Base-by-base conservation (phyloP, 257 asterid species). In the Solanum neorickii region DNA sequence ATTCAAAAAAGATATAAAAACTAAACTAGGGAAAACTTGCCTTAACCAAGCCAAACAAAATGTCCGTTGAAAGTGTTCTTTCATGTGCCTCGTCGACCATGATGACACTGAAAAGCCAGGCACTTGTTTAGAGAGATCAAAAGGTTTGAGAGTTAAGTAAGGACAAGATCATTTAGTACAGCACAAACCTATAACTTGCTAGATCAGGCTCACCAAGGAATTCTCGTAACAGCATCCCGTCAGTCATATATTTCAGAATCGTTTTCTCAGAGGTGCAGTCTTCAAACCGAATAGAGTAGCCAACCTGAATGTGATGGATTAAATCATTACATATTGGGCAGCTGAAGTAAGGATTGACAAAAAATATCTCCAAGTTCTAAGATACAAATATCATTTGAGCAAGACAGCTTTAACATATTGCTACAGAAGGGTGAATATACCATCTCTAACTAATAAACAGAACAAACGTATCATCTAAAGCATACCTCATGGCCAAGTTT, bases 51-150 rank as follows among this genome's bases (percentile, higher is more conserved):
- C 98, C 99, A 92, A 96, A 96, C 80, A 96, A 91, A 75, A 96
- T 94, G 82, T 96, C 99, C 3, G 99, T 96, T 15, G 99, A 96
- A 20, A 96, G 92, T 10, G 98, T 96, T 86, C 98, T 93, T 89
- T 95, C 99, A 56, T 95, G 99, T 83, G 99, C 99, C 93, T 96
- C 99, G 86, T 95, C 99, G 78, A 96, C 98, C 98, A 96, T 96
- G 88, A 95, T 91, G 80, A 96, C 98, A 92, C 98, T 96, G 94
- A 85, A 91, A 74, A 84, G 82, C 52, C 52, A 80, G 65, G 13
- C 11, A 80, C 84, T 80, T 46, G 66, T 15, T 80, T 47, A 80
- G 83, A 29, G 66, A 80, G 12, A 46, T 80, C 66, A 46, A 29
- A 80, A 27, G 16, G 84, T 29, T 47, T 47, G 42, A 49, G 68